Conservation (phyloP, 169 alveolate species). For the Plasmodium malariae region DNA sequence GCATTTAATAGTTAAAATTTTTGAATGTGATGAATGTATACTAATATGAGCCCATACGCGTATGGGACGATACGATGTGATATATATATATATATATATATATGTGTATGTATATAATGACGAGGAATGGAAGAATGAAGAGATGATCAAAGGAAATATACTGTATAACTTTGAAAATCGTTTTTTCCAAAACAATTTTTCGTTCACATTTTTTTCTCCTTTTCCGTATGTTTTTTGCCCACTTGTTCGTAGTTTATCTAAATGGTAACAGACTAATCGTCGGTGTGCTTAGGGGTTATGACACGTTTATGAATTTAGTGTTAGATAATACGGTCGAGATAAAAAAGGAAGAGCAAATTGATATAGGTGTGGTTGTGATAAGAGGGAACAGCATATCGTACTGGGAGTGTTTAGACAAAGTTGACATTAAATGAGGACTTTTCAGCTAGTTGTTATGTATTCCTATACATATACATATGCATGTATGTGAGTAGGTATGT, state of each 20-base stretch:
- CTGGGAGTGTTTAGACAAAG: conserved; percentile 99
- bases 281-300: conserved; percentile 98
- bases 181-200: too few relatives aligned
- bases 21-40: too few relatives aligned
- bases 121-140: neutral
- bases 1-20: too few relatives aligned
- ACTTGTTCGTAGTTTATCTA: conserved; percentile 88
- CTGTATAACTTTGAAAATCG: too few relatives aligned
- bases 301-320: conserved; percentile 98
- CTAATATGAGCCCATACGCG: too few relatives aligned
- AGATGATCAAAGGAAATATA: neutral
- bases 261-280: conserved; percentile 94
- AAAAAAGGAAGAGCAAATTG: conserved; percentile 89
- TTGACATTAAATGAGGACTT: conserved; percentile 80
- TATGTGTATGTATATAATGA: conserved; percentile 7
- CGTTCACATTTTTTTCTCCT: neutral
- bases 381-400: conserved; percentile 97
- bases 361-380: conserved; percentile 97
- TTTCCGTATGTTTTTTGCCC: neutral
- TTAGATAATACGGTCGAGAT: conserved; percentile 96
- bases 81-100: neutral
- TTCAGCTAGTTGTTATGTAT: neutral
- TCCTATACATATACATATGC: neutral
- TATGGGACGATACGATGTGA: too few relatives aligned
- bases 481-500: neutral